Base-by-base conservation (phyloP, 345 rosid species). In the Microthlaspi erraticum region DNA sequence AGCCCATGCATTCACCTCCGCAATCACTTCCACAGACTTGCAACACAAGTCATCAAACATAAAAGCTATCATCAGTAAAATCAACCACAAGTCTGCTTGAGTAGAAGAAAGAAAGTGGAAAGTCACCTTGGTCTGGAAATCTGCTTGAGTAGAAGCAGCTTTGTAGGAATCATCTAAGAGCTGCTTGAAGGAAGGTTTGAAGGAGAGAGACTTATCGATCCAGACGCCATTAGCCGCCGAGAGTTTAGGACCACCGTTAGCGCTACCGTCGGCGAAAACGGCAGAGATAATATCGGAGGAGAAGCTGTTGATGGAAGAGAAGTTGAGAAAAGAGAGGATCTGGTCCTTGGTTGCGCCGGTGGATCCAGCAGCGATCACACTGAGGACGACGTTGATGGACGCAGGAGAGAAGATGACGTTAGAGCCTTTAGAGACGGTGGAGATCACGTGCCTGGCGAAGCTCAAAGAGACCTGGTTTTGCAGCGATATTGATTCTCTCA, bases 111-210 rank as follows among this genome's bases (percentile, higher is more conserved):
- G n/a, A n/a, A n/a, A n/a, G n/a, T n/a, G n/a, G n/a, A n/a, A n/a
- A n/a, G n/a, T n/a, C 58, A 90, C 96, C 98, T 88, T 90, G 9
- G 78, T 72, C 23, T 81, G 90, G 70, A 92, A 92, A 82, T 90
- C 93, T 12, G 81, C 91, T 64, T 76, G 84, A 38, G 60, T 78
- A 14, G 88, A 78, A 31, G 88, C 64, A 57, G 90, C 97, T 80
- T 82, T 88, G 79, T 88, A 90, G 6, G 77, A 68, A 64, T 43
- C 81, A 39, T 76, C 86, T 59, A 78, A 70, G 20, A 90, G 77
- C 73, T 84, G 59, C 68, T 86, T 81, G 76, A 88, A 88, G 46
- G 88, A 79, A 36, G 73, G 77, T 65, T 81, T 90, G 45, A 93
- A 76, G 17, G 92, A 73, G 3, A 93, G 80, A 6, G 89, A 84